Evolutionary conservation across 2,329 filamentous ascomycete genomes (phyloP).

Genomic region (Paecilomyces fulvus): DNA sequence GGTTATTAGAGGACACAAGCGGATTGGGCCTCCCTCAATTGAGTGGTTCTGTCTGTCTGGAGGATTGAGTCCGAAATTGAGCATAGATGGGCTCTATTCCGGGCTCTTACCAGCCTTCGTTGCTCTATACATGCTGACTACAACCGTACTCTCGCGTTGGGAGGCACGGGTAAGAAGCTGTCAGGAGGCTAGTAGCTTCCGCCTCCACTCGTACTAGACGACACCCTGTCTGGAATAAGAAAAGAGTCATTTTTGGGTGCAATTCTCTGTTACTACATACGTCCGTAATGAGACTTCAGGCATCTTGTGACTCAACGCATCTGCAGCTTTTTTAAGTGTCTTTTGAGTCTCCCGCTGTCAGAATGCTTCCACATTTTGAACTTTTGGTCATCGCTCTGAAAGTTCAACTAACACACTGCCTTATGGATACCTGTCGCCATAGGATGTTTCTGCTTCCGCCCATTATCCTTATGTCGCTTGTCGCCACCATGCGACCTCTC

Average conservation of each 20-base stretch:
- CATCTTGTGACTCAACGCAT: background rate
- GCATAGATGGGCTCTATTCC: background rate
- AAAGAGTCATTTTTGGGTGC: background rate
- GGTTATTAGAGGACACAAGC: background rate
- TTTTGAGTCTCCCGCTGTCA: background rate
- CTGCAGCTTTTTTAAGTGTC: background rate
- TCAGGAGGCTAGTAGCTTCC: background rate
- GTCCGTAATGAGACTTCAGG: background rate
- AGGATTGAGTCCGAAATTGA: background rate
- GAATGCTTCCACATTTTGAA: background rate
- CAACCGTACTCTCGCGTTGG: background rate
- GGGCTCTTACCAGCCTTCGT: background rate
- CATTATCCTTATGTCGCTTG: conserved; percentile 1
- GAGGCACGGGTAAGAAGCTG: background rate
- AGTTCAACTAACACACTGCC: background rate
- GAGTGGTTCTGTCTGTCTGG: background rate
- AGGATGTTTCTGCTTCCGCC: background rate
- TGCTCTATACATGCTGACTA: background rate
- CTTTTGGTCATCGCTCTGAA: background rate
- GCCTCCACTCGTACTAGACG: background rate
- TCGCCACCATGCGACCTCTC: conserved; percentile 32
- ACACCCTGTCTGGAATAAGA: background rate
- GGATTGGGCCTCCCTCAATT: background rate
- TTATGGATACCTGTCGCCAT: background rate
- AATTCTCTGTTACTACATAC: background rate